These are phyloP conservation scores for Angophora floribunda DNA, from an alignment of 345 rosid species.

Conservation along the genomic window DNA sequence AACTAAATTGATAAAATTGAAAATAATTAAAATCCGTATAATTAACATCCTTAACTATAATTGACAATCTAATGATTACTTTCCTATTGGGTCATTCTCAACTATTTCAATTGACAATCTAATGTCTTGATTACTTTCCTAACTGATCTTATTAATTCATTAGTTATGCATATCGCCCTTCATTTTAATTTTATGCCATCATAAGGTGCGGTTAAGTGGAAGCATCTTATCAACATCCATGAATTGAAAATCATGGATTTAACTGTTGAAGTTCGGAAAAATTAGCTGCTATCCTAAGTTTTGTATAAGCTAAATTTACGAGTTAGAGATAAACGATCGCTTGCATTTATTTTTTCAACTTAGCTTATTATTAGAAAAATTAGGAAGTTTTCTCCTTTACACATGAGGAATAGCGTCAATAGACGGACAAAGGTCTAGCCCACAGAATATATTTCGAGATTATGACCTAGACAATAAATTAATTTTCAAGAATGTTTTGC, in stretches of 20 bases:
- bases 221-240: not conserved
- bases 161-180: not conserved
- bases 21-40: not conserved
- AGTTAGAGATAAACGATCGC: not conserved
- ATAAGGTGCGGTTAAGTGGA: not conserved
- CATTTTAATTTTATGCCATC: not conserved
- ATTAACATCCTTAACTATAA: not conserved
- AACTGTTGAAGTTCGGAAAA: not conserved
- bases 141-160: too few relatives aligned
- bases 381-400: not conserved
- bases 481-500: too few relatives aligned
- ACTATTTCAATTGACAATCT: rapidly evolving
- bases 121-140: too few relatives aligned
- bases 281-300: not conserved
- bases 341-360: not conserved
- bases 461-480: too few relatives aligned
- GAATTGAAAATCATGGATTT: not conserved
- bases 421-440: not conserved
- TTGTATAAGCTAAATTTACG: not conserved
- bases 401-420: not conserved
- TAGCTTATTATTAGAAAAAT: not conserved
- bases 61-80: rapidly evolving
- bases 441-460: not conserved
- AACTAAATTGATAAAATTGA: rapidly evolving
- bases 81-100: rapidly evolving